Conservation (phyloP, 148 eudicot genomes). For the Cornus controversa region DNA sequence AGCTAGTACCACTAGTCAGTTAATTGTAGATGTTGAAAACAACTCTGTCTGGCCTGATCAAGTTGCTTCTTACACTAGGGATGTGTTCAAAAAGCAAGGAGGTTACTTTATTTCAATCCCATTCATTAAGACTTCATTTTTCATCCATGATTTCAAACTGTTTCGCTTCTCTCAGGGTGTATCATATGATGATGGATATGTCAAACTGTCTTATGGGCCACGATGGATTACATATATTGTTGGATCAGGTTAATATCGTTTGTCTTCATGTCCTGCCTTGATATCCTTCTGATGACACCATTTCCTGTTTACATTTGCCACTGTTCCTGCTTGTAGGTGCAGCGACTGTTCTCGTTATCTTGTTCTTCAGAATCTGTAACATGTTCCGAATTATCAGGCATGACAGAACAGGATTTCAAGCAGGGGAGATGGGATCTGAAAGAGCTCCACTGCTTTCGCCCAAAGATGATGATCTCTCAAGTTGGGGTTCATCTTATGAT, state of each 20-base stretch:
- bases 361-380: conserved; percentile 30
- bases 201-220: conserved; percentile 50
- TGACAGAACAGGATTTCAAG: conserved; percentile 20
- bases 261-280: not conserved
- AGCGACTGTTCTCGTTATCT: conserved; percentile 27
- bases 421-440: conserved; percentile 20
- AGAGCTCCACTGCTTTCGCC: conserved; percentile 50
- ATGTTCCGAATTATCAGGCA: conserved; percentile 12
- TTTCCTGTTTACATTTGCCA: not conserved
- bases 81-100: not conserved
- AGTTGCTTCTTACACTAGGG: not conserved
- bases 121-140: not conserved
- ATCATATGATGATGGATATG: conserved; percentile 32
- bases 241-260: conserved; percentile 32
- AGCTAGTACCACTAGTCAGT: not conserved
- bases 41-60: not conserved
- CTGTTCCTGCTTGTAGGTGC: conserved; percentile 34
- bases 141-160: not conserved
- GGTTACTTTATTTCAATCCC: not conserved
- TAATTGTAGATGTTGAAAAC: not conserved
- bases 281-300: not conserved
- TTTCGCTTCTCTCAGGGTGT: conserved; percentile 16
- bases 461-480: conserved; percentile 42
- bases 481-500: conserved; percentile 61
- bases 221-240: conserved; percentile 48